Evolutionary conservation across 2,329 filamentous ascomycete genomes (phyloP).

Genomic region (Sporothrix pallida): DNA sequence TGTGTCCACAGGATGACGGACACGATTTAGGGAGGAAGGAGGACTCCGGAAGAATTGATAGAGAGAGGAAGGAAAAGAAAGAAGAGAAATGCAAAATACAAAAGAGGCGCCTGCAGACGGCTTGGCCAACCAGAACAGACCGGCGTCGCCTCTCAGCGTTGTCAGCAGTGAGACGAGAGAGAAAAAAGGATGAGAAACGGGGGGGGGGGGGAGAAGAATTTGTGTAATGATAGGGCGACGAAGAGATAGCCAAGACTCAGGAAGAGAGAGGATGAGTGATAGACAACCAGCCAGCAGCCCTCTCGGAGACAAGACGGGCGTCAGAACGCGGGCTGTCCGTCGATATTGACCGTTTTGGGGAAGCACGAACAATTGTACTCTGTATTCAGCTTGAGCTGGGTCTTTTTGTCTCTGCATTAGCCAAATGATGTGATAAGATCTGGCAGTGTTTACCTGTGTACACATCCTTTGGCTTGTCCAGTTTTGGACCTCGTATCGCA

Average conservation of each 20-base stretch:
- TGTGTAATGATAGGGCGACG: not conserved
- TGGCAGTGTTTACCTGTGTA: not conserved
- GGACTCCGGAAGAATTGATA: not conserved
- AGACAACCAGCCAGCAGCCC: no score
- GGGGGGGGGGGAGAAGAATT: not conserved
- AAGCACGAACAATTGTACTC: not conserved
- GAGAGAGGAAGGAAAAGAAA: not conserved
- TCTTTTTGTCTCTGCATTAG: not conserved
- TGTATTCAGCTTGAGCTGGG: no score
- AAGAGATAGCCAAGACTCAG: not conserved
- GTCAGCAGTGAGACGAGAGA: constrained; percentile 20
- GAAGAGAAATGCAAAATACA: not conserved
- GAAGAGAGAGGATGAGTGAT: not conserved
- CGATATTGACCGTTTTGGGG: not conserved
- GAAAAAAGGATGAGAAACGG: no score
- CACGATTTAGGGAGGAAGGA: not conserved
- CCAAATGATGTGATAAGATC: constrained; percentile 13
- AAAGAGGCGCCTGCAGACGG: not conserved
- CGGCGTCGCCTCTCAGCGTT: constrained; percentile 26
- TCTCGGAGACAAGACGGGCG: not conserved
- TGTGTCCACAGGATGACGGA: not conserved
- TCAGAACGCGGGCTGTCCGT: constrained; percentile 19
- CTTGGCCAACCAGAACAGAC: constrained; percentile 19
- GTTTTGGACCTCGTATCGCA: constrained; percentile 7
- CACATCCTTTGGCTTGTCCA: not conserved